A percentile compares a stretch with the other conserved stretches of the same genome.
These are phyloP conservation scores for Coemansia sp. DNA, from an alignment of 192 early-diverging fungal genomes.

Conservation along the genomic window DNA sequence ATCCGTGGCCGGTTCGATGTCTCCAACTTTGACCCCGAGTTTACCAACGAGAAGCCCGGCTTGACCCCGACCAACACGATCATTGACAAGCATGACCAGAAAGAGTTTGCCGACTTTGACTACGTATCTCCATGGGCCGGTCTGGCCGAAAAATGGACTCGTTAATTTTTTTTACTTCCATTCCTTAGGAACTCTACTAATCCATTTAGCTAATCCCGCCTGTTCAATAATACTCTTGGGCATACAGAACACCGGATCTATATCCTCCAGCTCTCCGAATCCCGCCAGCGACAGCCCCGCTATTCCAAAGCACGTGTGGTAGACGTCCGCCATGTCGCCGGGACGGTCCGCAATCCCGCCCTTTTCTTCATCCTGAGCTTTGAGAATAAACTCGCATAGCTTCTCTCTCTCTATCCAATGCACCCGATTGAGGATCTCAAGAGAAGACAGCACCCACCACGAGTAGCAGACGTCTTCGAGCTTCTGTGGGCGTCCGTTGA, in stretches of 20 bases:
- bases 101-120: slow-evolving; percentile 92
- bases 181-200: slow-evolving; percentile 20
- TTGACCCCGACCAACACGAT: slow-evolving; percentile 88
- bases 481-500: slow-evolving; percentile 97
- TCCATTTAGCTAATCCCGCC: slow-evolving; percentile 44
- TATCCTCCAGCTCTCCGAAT: slow-evolving; percentile 66
- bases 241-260: slow-evolving; percentile 94
- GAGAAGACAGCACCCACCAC: slow-evolving; percentile 94
- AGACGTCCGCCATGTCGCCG: slow-evolving; percentile 90
- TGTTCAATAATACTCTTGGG: slow-evolving; percentile 61
- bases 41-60: slow-evolving; percentile 91
- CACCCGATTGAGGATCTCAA: slow-evolving; percentile 71
- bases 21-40: slow-evolving; percentile 98
- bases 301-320: slow-evolving; percentile 95
- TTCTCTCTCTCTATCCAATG: slow-evolving; percentile 85
- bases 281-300: slow-evolving; percentile 85
- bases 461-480: slow-evolving; percentile 97
- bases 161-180: slow-evolving; percentile 29
- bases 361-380: slow-evolving; percentile 75
- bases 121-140: slow-evolving; percentile 91
- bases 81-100: slow-evolving; percentile 78
- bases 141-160: slow-evolving; percentile 50
- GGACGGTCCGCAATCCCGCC: slow-evolving; percentile 95
- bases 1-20: slow-evolving; percentile 78
- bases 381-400: slow-evolving; percentile 76